Evolutionary conservation across 2,329 filamentous ascomycete genomes (phyloP), one percentile per base, ranked within the genome.

Genomic region (Cryphonectria parasitica): DNA sequence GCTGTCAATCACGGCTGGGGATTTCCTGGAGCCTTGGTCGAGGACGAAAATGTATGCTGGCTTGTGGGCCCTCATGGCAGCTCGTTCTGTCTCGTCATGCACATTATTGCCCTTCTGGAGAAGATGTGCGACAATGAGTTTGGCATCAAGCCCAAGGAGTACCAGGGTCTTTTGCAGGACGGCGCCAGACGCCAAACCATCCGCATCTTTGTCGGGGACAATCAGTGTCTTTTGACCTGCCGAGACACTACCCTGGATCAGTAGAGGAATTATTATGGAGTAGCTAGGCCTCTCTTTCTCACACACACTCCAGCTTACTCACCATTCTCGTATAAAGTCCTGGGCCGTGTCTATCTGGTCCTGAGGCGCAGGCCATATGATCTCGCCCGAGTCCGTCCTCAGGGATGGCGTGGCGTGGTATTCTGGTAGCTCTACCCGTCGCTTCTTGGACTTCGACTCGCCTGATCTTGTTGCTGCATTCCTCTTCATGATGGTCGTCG

Each of bases 141-240:
- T 78, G 10, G 82, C 73, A 13, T 85, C 77, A 0, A 91, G 82
- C 1, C 90, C 90, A 0, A 92, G 84, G 1, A 87, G 79, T 1
- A 85, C 78, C 3, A 92, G 81, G 0, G 89, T 91, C 68, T 85
- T 86, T 69, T 87, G 82, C 1, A 92, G 77, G 41, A 92, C 91
- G 1, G 86, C 86, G 0, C 90, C 90, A 2, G 90, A 88, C 2
- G 86, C 86, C 3, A 92, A 80, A 0, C 90, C 90, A 77, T 92
- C 90, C 2, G 89, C 89, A 74, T 92, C 90, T 75, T 91, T 92
- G 76, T 92, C 90, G 0, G 90, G 90, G 0, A 91, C 83, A 19
- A 92, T 88, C 25, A 92, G 78, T 0, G 86, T 87, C 49, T 80
- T 82, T 69, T 87, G 83, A 13, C 83, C 79, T 15, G 86, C 79